Evolutionary conservation across 148 eudicot genomes (phyloP), one percentile per base, ranked within the genome.

Genomic region (Silene conica): DNA sequence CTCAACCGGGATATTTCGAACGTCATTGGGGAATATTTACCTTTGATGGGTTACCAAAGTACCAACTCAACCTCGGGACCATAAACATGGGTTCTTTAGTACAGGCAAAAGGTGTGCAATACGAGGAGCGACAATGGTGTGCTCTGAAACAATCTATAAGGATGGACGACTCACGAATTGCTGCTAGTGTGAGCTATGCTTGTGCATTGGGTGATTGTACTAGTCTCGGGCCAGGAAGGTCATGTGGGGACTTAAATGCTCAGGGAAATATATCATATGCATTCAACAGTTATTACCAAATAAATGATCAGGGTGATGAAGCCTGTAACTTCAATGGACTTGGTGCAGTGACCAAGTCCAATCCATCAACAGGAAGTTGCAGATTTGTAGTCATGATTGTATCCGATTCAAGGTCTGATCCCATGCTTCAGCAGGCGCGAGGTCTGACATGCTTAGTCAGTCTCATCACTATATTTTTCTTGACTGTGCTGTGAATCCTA

Each of bases 11-110:
- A 12, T 85, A 85, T 43, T 93, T 93, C 23, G 98, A 93, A 78
- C 84, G 98, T 6, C 98, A 93, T 60, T 93, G 98, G 98, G 98
- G 98, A 41, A 83, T 93, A 13, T 84, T 93, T 46, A 76, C 85
- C 0, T 86, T 72, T 26, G 98, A 93, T 61, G 98, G 98, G 65
- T 21, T 74, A 54, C 82, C 98, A 5, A 91, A 93, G 75, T 93
- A 91, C 79, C 62, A 57, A 14, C 83, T 93, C 16, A 88, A 86
- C 61, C 85, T 89, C 6, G 92, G 95, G 2, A 86, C 88, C 26
- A 85, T 84, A 20, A 88, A n/a, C n/a, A 74, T 43, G 62, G 82
- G 1, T n/a, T n/a, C n/a, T n/a, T n/a, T n/a, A n/a, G n/a, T n/a
- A n/a, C 28, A 26, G 28, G 98, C 96, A 1, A 85, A 73, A 67